Evolutionary conservation across 179 eudicot genomes (phyloP), one percentile per base, ranked within the genome.

Genomic region (Corrigiola litoralis): DNA sequence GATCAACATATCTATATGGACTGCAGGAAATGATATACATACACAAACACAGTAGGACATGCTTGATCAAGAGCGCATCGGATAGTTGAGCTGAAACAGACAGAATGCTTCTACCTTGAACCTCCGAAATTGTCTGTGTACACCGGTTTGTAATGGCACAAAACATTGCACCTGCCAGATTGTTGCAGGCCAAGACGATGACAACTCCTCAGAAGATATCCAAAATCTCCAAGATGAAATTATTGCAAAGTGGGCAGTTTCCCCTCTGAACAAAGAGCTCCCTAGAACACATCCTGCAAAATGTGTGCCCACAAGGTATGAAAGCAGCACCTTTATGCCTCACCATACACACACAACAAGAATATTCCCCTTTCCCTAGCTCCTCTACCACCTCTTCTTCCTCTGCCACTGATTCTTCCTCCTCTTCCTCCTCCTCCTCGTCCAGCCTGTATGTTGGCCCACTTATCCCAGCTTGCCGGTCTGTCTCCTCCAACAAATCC

Each of bases 241-340:
- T 69, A 57, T 85, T 90, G 80, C 95, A 87, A 21, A 80, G 80
- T 8, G 95, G 90, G 65, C 95, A 88, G 64, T 78, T 84, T 33
- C 86, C 86, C 61, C 82, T 80, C 49, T 83, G 82, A 64, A 81
- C 94, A 56, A 69, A 80, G 66, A 91, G 82, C 81, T 91, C 92
- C 70, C 85, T 78, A 0, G 97, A 86, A 48, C 97, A 91, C 44
- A 84, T 45, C 68, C 90, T 79, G 80, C 97, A 91, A 68, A 86
- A 88, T 6, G 95, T 81, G 64, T 91, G 97, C 10, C 97, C 97
- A 70, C 97, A 91, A 1, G 88, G 90, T 42, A 76, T 76, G 41
- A 83, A 81, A n/a, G 92, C 89, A 33, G 92, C 82, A 0, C 87
- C 96, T 71, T 84, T 91, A 58, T 84, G 90, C 80, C 87, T 91